Evolutionary conservation across 345 rosid species (phyloP), one percentile per base, ranked within the genome.

Genomic region (Camelina laxa): DNA sequence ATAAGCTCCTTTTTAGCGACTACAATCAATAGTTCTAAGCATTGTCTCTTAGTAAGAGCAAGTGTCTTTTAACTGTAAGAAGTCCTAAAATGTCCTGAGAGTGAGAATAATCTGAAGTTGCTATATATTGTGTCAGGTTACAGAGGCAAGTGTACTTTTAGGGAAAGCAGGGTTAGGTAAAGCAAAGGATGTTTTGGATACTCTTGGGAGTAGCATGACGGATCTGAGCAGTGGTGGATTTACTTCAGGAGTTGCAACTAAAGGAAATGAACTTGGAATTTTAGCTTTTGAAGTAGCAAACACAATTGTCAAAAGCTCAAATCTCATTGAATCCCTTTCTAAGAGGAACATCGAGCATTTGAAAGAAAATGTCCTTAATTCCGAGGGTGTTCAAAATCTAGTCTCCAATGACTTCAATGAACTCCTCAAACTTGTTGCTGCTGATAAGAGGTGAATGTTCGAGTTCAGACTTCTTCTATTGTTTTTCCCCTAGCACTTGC

Each of bases 241-340:
- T 69, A 82, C 85, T 63, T 84, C 93, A 11, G 92, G 91, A 72
- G 80, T 84, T 73, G 83, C 89, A 53, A 81, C 86, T 27, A 93
- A 88, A 82, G 95, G 97, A 65, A 87, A 65, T 71, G 89, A 85
- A 69, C 86, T 93, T 45, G 83, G 83, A 19, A 91, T 93, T 70
- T 76, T 93, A 59, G 83, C 98, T 59, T 93, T 93, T 82, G 97
- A 93, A 82, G 97, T 93, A 60, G 97, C 98, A 14, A 91, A 93
- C 65, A 93, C 97, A 7, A 79, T 93, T 48, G 98, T 91, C 35
- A 93, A 93, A 83, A 91, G 96, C 57, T 85, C 97, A 39, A 88
- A 82, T 86, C 88, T 93, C 13, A 89, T 93, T 85, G 89, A 87
- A 13, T 88, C 98, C 36, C 92, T 93, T 80, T 84, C 91, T n/a